Evolutionary conservation across 306 rosid species (phyloP), one percentile per base, ranked within the genome.

Genomic region (Fragaria nilgerrensis): DNA sequence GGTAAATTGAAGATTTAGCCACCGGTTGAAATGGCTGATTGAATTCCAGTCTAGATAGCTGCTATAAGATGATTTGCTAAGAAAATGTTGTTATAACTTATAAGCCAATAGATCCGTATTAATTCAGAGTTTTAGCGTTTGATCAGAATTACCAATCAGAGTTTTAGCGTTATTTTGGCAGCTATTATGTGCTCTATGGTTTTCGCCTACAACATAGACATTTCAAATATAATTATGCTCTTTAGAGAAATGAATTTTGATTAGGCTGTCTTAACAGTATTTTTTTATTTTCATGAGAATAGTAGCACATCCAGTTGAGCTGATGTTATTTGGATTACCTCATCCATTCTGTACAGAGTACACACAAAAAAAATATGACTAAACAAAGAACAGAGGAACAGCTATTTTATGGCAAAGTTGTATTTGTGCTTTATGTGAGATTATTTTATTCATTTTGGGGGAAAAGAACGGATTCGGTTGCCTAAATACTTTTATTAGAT

Each of bases 1-100:
- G 98, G 98, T 93, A 82, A 76, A 75, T 29, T 73, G 44, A 53
- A 44, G 49, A 32, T 44, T 80, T 81, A 56, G 32, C 3, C 23
- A 7, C 41, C 9, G 12, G 69, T 64, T 64, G 44, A 64, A 64
- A 64, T 34, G 69, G 19, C 39, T 32, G 20, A 32, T 64, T 32
- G 13, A 16, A 17, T 58, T 78, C 69, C 69, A 47, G 12, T 45
- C 12, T 41, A 37, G n/a, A 29, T 32, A 19, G 44, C 32, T 56
- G 59, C 23, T 23, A 77, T 39, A 12, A 22, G 36, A 29, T 32
- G 79, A 47, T 49, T 25, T 23, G 58, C 75, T 45, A 17, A 17
- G 34, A 12, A 72, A 11, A 15, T 52, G 2, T 11, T 29, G 37
- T 49, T 5, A 15, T 32, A 49, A 29, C 22, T 49, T 5, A 22